Base-by-base conservation (phyloP, 768 basidiomycete genomes). In the Tricholoma sp. region DNA sequence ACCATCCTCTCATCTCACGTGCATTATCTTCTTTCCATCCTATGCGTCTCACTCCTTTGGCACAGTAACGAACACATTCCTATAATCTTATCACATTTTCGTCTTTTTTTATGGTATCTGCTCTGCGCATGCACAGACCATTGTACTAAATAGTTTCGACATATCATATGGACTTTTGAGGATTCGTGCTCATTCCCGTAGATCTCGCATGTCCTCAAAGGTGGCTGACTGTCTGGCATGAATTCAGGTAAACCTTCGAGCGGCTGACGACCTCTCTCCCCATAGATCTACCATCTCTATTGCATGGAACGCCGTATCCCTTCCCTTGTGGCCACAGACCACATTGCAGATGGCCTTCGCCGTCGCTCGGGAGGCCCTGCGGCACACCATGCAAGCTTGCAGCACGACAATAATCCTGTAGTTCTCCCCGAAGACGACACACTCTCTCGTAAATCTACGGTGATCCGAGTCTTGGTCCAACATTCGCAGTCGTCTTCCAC, bases 101-200 rank as follows among this genome's bases (percentile, higher is more conserved):
- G n/a, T 46, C 34, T 56, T 31, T 22, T 34, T 58, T 37, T 54
- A 14, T 29, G 47, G 52, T 58, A 32, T 21, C 31, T 56, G 52
- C 18, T 35, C 31, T 50, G 54, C 43, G 32, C 58, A 57, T 50
- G 54, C 43, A 43, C 58, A 57, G 55, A 61, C 54, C 57, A 57
- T 53, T 65, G 61, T 65, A 63, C 37, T 57, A 63, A 52, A 49
- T 54, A 54, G 53, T 57, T 50, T 16, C 54, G 27, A 49, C 50
- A 41, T 55, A 54, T 60, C 34, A 61, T 57, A 61, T 63, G 60
- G 64, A 61, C 58, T 59, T 51, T 41, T 53, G n/a, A 24, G 54
- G 43, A 49, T 55, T 54, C 52, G 39, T 50, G 19, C 54, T 18
- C 50, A 14, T 29, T 22, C 35, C 18, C 6, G 12, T 46, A n/a